phyloP scores from a whole-genome alignment of 306 rosid species.

The Sicyos baderoa region DNA sequence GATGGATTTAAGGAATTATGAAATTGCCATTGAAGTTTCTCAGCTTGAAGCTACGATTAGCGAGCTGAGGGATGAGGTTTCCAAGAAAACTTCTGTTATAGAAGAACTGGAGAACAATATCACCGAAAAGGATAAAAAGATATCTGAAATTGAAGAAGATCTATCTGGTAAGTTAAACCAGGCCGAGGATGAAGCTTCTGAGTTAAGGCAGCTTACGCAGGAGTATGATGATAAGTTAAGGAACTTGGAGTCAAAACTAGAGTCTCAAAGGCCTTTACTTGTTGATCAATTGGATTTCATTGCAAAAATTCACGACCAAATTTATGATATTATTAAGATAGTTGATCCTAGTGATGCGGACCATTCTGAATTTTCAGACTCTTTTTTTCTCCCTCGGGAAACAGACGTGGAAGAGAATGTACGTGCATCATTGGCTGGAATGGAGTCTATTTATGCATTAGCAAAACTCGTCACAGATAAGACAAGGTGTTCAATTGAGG shows the following conservation, averaged over 20 bases:
- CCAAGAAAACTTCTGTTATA: conserved; percentile 31
- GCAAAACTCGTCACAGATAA: conserved; percentile 51
- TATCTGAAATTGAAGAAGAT: conserved; percentile 44
- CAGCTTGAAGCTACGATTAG: conserved; percentile 84
- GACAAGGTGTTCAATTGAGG: conserved; percentile 51
- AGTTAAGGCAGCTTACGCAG: conserved; percentile 47
- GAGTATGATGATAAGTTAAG: conserved; percentile 65
- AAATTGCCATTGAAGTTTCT: conserved; percentile 93
- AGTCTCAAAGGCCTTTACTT: conserved; percentile 59
- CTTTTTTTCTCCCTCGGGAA: conserved; percentile 83
- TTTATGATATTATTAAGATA: conserved; percentile 49
- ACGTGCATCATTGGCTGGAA: conserved; percentile 84
- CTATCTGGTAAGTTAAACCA: conserved; percentile 39
- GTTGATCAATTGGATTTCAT: conserved; percentile 71
- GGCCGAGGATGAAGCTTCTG: conserved; percentile 44
- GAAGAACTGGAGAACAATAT: conserved; percentile 64
- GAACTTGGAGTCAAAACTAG: conserved; percentile 40
- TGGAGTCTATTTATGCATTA: conserved; percentile 75
- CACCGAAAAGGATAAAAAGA: conserved; percentile 46
- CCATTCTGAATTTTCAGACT: conserved; percentile 56
- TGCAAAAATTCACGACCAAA: conserved; percentile 65
- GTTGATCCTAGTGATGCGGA: conserved; percentile 49
- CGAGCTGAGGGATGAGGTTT: conserved; percentile 77
- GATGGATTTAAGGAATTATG: conserved; percentile 85
- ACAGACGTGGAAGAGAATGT: conserved; percentile 75